Conservation (phyloP, 495 filamentous ascomycete species). For the Aspergillus nidulans region DNA sequence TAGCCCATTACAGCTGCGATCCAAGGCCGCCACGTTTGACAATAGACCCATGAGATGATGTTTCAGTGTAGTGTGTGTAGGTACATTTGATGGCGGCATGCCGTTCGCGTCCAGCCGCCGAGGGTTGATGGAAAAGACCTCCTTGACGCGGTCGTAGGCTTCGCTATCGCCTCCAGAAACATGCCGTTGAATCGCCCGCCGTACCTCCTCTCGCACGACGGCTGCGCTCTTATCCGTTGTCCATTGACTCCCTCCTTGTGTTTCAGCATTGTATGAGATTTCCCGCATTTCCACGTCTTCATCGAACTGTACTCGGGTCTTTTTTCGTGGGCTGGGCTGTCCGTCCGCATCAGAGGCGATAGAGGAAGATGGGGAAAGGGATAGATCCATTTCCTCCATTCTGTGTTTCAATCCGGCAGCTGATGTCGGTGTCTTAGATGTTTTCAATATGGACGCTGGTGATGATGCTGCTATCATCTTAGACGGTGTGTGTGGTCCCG, state of each 20-base stretch:
- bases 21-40: conserved; percentile 64
- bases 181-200: conserved; percentile 66
- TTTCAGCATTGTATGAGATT: conserved; percentile 14
- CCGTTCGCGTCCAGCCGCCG: conserved; percentile 40
- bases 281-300: conserved; percentile 59
- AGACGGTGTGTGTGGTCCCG: conserved; percentile 23
- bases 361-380: conserved; percentile 34
- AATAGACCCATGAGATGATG: conserved; percentile 75
- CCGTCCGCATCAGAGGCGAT: conserved; percentile 35
- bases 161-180: conserved; percentile 57
- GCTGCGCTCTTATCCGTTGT: conserved; percentile 57
- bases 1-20: conserved; percentile 67
- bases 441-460: conserved; percentile 42
- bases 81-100: conserved; percentile 31
- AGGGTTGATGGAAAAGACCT: conserved; percentile 54
- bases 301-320: conserved; percentile 71
- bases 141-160: conserved; percentile 68
- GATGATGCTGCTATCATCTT: conserved; percentile 35
- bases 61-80: conserved; percentile 54
- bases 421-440: conserved; percentile 24
- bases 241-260: conserved; percentile 1
- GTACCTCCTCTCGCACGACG: conserved; percentile 65
- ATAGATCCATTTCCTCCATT: conserved; percentile 38
- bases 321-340: conserved; percentile 47
- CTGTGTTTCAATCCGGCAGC: conserved; percentile 33